Conservation (phyloP, 805 yeast genomes). For the Zygosaccharomyces lentus region DNA sequence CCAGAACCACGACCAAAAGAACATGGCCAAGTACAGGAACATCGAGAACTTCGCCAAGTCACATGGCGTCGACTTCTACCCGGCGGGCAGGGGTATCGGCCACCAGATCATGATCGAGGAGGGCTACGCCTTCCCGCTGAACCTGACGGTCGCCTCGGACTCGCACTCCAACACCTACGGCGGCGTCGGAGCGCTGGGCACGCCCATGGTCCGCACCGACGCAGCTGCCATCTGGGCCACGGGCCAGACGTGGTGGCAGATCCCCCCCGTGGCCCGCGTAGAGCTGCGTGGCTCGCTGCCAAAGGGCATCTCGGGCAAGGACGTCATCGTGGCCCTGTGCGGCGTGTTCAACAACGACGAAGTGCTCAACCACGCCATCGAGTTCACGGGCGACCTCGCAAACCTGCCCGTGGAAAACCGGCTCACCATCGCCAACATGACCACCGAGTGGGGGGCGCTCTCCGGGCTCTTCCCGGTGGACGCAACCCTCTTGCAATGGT, state of each 20-base stretch:
- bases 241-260: conserved; percentile 99
- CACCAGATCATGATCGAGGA: conserved; percentile 99
- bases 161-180: conserved; percentile 98
- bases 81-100: conserved; percentile 99
- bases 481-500: conserved; percentile 69
- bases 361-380: conserved; percentile 89
- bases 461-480: conserved; percentile 98
- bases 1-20: conserved; percentile 86
- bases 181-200: conserved; percentile 92
- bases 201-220: conserved; percentile 97
- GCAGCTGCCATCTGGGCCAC: conserved; percentile 99
- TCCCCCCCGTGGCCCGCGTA: conserved; percentile 96
- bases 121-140: conserved; percentile 95
- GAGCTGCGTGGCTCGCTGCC: conserved; percentile 80
- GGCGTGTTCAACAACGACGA: conserved; percentile 91
- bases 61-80: conserved; percentile 94
- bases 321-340: conserved; percentile 92
- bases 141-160: conserved; percentile 92
- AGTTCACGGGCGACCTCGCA: conserved; percentile 77
- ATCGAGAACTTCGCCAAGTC: conserved; percentile 84
- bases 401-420: conserved; percentile 74
- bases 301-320: conserved; percentile 89
- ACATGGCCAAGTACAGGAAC: conserved; percentile 79
- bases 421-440: conserved; percentile 93
- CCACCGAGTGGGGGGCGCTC: conserved; percentile 98